phyloP scores from a whole-genome alignment of 768 basidiomycete species.

The Russula lepida region DNA sequence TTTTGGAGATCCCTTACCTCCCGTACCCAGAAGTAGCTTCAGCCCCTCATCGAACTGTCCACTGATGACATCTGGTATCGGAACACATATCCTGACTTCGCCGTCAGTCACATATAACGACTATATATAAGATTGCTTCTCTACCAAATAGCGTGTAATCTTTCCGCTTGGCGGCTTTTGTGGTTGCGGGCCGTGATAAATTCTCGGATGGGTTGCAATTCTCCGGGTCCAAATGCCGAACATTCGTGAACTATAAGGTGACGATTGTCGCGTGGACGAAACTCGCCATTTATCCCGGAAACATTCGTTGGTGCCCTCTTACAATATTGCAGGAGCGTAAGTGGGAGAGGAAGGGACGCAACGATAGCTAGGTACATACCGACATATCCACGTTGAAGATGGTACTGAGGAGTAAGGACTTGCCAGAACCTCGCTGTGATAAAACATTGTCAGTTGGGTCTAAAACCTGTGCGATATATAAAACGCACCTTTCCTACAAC shows the following conservation, averaged over 20 bases:
- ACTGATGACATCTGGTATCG: neutral
- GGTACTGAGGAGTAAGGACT: slow-evolving; percentile 4
- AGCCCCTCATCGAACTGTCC: neutral
- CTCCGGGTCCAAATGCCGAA: neutral
- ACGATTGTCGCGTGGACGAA: neutral
- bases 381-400: slow-evolving; percentile 4
- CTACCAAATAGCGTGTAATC: slow-evolving; percentile 11
- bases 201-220: neutral
- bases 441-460: neutral
- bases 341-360: neutral
- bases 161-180: neutral
- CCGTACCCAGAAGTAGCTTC: neutral
- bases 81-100: slow-evolving; percentile 2
- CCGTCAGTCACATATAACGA: neutral
- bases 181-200: neutral
- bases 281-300: neutral
- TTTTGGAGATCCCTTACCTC: neutral
- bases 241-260: neutral
- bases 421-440: slow-evolving; percentile 1
- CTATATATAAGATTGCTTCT: neutral
- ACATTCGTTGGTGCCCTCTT: neutral
- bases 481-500: slow-evolving; percentile 6
- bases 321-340: neutral
- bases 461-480: too few relatives aligned
- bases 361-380: neutral